These are phyloP conservation scores for Coniochaeta pulveracea DNA, from an alignment of 2,329 filamentous ascomycete genomes.

Conservation along the genomic window DNA sequence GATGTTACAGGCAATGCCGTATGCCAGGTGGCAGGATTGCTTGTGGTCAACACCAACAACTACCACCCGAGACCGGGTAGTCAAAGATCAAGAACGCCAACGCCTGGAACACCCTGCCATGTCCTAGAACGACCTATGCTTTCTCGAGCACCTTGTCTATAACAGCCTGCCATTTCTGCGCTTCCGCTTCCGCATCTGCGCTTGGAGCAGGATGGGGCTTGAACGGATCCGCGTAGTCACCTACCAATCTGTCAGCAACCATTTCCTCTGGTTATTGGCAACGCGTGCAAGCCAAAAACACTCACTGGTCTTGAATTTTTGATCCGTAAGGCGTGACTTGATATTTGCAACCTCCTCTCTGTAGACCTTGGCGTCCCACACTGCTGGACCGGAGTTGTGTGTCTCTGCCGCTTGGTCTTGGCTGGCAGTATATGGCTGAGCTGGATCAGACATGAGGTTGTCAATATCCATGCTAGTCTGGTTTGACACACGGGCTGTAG, in stretches of 20 bases:
- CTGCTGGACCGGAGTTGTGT: conserved; percentile 15
- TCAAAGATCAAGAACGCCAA: background rate
- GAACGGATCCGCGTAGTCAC: conserved; percentile 5
- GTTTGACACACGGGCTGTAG: background rate
- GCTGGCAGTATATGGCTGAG: conserved; percentile 12
- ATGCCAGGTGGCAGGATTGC: too few species aligned
- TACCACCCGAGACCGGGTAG: background rate
- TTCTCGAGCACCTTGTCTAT: conserved; percentile 1
- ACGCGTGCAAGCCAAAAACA: conserved; percentile 1
- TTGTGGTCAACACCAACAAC: too few species aligned
- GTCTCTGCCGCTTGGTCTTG: background rate
- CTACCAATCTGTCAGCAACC: background rate
- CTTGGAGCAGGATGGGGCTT: background rate
- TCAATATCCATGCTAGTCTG: conserved; percentile 8
- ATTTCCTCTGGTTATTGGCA: background rate
- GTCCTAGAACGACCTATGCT: background rate
- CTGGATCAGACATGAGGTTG: conserved; percentile 12
- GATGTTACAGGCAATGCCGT: too few species aligned
- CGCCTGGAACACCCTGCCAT: background rate
- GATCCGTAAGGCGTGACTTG: conserved; percentile 28
- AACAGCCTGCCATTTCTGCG: background rate
- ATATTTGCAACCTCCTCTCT: conserved; percentile 30
- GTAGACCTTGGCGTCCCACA: conserved; percentile 15
- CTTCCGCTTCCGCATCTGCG: background rate
- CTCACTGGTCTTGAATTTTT: conserved; percentile 34